Base-by-base conservation (phyloP, 305 asterid genomes). In the Fraxinus floribunda region DNA sequence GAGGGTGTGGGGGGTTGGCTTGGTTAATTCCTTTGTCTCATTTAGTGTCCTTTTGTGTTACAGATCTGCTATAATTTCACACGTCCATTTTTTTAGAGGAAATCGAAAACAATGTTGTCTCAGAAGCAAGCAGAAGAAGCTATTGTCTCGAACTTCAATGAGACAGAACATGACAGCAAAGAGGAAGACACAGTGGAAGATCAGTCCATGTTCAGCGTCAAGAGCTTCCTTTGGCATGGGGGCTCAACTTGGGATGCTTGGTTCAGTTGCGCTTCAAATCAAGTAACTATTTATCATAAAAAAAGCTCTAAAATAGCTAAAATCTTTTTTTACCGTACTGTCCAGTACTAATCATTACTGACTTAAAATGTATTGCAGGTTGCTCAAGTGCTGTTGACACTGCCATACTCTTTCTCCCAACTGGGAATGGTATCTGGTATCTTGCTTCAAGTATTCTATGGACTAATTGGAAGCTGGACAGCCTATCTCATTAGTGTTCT, bases 111-210 rank as follows among this genome's bases (percentile, higher is more conserved):
- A 91, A 95, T 95, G 99, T 93, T 85, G 97, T 80, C 84, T 46
- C 91, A 92, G 83, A 95, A 92, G 89, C 98, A 92, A 92, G 97
- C 95, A 85, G 99, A 95, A 88, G 98, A 95, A 88, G 93, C 99
- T 2, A 95, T 95, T 77, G 97, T 92, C 85, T 80, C 98, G 78
- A 91, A 64, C 86, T 88, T 88, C 89, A 89, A 79, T 55, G 97
- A 90, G 24, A 79, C 89, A 8, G 98, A 90, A n/a, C 84, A 83
- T 75, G 92, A 85, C 79, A 13, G 79, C 41, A 81, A 87, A 7
- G 89, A 72, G 3, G 84, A 72, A 13, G 88, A 78, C 52, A 80
- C 60, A 30, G 86, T 81, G 7, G 91, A 89, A 2, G 89, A 88
- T 44, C 84, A 85, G 0, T 80, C 91, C 8, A 6, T 85, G 75